These are phyloP conservation scores for Lecanosticta acicola DNA, from an alignment of 2,329 filamentous ascomycete species.

Conservation along the genomic window DNA sequence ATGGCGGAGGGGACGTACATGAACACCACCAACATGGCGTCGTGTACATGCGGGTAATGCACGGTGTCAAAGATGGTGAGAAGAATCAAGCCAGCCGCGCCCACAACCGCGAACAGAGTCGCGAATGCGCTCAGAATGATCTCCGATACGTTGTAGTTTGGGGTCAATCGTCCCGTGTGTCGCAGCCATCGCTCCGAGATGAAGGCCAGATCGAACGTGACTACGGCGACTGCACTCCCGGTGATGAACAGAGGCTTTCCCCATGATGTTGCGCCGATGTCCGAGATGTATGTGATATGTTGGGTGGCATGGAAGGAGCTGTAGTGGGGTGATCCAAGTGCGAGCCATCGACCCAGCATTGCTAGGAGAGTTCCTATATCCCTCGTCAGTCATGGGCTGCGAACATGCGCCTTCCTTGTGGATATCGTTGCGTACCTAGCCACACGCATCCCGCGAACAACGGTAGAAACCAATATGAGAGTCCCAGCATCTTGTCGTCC, in stretches of 20 bases:
- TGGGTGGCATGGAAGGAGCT: slow-evolving; percentile 55
- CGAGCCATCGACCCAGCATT: slow-evolving; percentile 63
- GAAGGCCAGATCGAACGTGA: slow-evolving; percentile 78
- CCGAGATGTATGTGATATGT: slow-evolving; percentile 52
- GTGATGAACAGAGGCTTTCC: slow-evolving; percentile 76
- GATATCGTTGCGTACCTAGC: slow-evolving; percentile 41
- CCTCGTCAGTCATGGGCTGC: not conserved
- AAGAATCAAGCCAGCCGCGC: slow-evolving; percentile 73
- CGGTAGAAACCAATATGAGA: slow-evolving; percentile 59
- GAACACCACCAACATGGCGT: slow-evolving; percentile 74
- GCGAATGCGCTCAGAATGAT: slow-evolving; percentile 56
- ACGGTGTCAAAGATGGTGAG: slow-evolving; percentile 80
- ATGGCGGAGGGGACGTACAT: slow-evolving; percentile 45
- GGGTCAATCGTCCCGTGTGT: slow-evolving; percentile 70
- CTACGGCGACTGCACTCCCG: slow-evolving; percentile 63
- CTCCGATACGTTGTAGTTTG: slow-evolving; percentile 61
- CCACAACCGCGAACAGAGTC: slow-evolving; percentile 65
- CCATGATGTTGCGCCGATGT: slow-evolving; percentile 51
- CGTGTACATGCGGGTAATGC: slow-evolving; percentile 62
- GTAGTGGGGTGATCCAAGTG: slow-evolving; percentile 53
- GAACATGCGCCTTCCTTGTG: not conserved
- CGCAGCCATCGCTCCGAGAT: slow-evolving; percentile 77
- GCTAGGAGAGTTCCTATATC: slow-evolving; percentile 58
- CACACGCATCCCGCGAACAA: slow-evolving; percentile 60
- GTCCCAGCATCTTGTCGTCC: slow-evolving; percentile 32